Base-by-base conservation (phyloP, 352 stramenopile genomes). In the Elongisporangium senticosum region DNA sequence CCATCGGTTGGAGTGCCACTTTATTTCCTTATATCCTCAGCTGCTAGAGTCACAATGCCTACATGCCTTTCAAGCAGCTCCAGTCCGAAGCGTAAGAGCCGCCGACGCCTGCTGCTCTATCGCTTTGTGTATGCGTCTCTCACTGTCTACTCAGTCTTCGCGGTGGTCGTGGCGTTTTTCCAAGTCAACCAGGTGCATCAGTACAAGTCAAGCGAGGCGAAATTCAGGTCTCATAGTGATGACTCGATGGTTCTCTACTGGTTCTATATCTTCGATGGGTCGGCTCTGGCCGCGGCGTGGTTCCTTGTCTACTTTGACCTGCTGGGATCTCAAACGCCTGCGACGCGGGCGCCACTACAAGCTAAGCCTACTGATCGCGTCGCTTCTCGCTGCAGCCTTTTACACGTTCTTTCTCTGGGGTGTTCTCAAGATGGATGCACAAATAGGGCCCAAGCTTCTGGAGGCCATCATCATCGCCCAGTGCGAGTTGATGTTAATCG, bases 311-410 rank as follows among this genome's bases (percentile, higher is more conserved):
- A 91, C 63, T 88, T 91, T 64, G 59, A 87, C 80, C 51, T 79
- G 78, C 67, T 83, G 70, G 67, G 74, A 77, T 59, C 88, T 91
- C 67, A 89, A 91, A 56, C 77, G 79, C 0, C 70, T 91, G 59
- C 75, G 82, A 56, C 87, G 88, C 61, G 74, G 77, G 39, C 79
- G 74, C 52, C 87, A 91, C 66, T 91, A 88, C 72, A 86, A 86
- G 60, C 89, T 89, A 71, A 91, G 89, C 59, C 65, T 91, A 51
- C 77, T 91, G 65, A 70, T 88, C 56, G 67, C 71, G 26, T 86
- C 77, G 6, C 65, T 91, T 28, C 59, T 80, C 17, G 62, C 77
- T 15, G 75, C 79, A 7, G 49, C 78, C 17, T 62, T 82, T 55
- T 91, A 89, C 59, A 74, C 59, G n/a, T 14, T 68, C 14, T 59